Percentiles rank a stretch among this genome's conserved stretches.
Conservation (phyloP, 257 asterid species). For the Plectranthus barbatus region DNA sequence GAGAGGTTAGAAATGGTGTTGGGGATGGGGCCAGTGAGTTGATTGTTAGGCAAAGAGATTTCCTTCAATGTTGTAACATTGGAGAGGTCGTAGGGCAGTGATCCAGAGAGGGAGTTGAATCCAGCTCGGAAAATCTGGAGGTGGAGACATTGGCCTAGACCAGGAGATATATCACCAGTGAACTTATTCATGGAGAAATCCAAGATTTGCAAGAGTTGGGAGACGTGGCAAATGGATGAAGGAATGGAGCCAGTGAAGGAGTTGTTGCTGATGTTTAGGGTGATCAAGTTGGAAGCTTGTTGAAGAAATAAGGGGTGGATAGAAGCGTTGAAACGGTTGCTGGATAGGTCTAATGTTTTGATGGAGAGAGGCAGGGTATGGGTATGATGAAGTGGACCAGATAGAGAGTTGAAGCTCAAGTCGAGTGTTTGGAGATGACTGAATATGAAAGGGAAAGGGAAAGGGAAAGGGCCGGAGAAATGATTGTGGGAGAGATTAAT, state of each 20-base stretch:
- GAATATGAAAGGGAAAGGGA: neutral
- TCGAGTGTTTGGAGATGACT: neutral
- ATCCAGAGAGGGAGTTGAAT: conserved; percentile 30
- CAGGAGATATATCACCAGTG: conserved; percentile 12
- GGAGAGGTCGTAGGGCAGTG: conserved; percentile 28
- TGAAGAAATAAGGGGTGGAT: conserved; percentile 7
- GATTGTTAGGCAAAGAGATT: conserved; percentile 32
- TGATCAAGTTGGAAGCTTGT: conserved; percentile 5
- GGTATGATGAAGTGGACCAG: neutral
- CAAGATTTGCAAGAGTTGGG: conserved; percentile 12
- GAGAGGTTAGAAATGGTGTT: conserved; percentile 17
- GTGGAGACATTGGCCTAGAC: conserved; percentile 17
- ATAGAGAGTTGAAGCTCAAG: too few species aligned
- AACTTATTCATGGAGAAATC: conserved; percentile 39
- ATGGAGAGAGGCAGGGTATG: neutral
- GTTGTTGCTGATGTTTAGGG: conserved; percentile 40
- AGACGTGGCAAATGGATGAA: conserved; percentile 20
- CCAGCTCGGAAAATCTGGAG: conserved; percentile 35
- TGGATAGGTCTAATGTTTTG: conserved; percentile 19
- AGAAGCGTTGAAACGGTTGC: conserved; percentile 34
- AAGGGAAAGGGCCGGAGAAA: conserved; percentile 11
- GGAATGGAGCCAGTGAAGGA: conserved; percentile 29
- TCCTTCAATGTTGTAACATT: conserved; percentile 12
- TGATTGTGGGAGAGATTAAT: conserved; percentile 28
- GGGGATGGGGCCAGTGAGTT: conserved; percentile 31